Conservation (phyloP, 1,284 basidiomycete genomes). For the Ustilago xerochloae region DNA sequence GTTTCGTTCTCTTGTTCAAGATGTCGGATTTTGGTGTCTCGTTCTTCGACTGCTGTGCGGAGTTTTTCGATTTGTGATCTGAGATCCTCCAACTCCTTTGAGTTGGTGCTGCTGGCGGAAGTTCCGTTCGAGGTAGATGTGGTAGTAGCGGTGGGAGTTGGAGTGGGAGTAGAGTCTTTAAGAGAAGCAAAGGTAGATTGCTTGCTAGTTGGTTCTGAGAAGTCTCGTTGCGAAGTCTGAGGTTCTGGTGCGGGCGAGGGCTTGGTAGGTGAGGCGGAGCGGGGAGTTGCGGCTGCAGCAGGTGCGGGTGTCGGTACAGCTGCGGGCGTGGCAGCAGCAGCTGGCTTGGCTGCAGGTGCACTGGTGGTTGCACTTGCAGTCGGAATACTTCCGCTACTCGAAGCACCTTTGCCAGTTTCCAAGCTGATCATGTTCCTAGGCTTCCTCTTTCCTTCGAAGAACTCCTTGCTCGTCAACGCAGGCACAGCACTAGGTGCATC, state of each 20-base stretch:
- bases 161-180: not conserved
- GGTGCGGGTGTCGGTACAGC: constrained; percentile 24
- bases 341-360: constrained; percentile 3
- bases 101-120: not conserved
- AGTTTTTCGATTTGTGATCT: constrained; percentile 40
- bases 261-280: constrained; percentile 25
- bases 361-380: not conserved
- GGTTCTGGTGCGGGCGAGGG: not conserved
- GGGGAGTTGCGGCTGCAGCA: constrained; percentile 12
- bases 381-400: constrained; percentile 25
- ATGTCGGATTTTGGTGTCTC: constrained; percentile 57
- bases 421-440: constrained; percentile 75
- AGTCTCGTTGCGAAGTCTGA: not conserved
- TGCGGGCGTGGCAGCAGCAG: constrained; percentile 18
- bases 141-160: not conserved
- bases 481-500: constrained; percentile 85
- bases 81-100: constrained; percentile 25
- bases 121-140: not conserved
- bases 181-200: not conserved
- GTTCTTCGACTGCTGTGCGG: constrained; percentile 46
- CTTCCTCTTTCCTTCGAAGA: constrained; percentile 76
- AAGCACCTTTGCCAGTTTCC: constrained; percentile 63
- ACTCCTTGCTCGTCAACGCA: constrained; percentile 83
- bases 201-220: not conserved
- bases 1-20: constrained; percentile 64